These are phyloP conservation scores for Talaromyces sp. DNA, from an alignment of 2,329 filamentous ascomycete genomes.

Conservation along the genomic window DNA sequence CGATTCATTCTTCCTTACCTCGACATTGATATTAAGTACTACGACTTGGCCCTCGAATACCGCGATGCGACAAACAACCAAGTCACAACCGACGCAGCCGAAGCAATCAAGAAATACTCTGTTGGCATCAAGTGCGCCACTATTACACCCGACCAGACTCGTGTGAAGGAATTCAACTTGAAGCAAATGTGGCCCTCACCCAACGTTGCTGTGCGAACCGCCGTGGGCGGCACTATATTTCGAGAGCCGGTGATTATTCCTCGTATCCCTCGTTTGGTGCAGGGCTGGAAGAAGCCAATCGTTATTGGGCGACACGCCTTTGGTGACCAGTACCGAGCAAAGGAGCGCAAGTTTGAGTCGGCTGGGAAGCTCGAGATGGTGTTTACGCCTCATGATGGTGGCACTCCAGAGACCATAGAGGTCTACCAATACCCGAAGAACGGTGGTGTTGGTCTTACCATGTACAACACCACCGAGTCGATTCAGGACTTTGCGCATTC, in stretches of 20 bases:
- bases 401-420: constrained; percentile 76
- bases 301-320: constrained; percentile 98
- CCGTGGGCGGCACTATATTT: constrained; percentile 89
- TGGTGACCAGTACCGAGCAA: constrained; percentile 96
- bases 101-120: constrained; percentile 97
- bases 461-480: constrained; percentile 97
- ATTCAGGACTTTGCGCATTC: constrained; percentile 93
- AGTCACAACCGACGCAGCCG: constrained; percentile 89
- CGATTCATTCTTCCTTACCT: constrained; percentile 66
- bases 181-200: constrained; percentile 99
- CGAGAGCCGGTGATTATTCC: constrained; percentile 96
- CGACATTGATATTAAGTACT: constrained; percentile 97
- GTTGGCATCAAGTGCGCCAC: constrained; percentile 99
- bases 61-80: constrained; percentile 94
- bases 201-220: constrained; percentile 76
- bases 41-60: constrained; percentile 87
- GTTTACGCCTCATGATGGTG: constrained; percentile 69
- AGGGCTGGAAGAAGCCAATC: constrained; percentile 97
- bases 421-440: constrained; percentile 78
- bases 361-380: constrained; percentile 91
- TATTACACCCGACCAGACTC: constrained; percentile 94
- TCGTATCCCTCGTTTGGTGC: constrained; percentile 84
- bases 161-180: constrained; percentile 95
- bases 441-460: constrained; percentile 82
- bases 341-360: constrained; percentile 77